Evolutionary conservation across 2,329 filamentous ascomycete genomes (phyloP), one percentile per base, ranked within the genome.

Genomic region (Ceratocystis huliohia): DNA sequence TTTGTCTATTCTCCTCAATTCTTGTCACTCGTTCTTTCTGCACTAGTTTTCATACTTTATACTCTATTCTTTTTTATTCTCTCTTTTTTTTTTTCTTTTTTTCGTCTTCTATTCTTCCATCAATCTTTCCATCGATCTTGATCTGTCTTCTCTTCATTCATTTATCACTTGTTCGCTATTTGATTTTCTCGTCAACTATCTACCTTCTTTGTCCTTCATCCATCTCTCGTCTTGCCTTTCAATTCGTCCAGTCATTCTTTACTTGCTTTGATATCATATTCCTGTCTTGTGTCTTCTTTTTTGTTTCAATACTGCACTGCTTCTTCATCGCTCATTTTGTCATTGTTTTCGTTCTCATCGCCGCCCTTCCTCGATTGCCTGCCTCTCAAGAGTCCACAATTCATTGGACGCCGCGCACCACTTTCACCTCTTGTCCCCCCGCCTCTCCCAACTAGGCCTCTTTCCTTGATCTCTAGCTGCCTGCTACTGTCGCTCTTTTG

Each of bases 171-270:
- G 37, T 41, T 41, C 37, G 37, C 37, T 15, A 41, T 15, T 41
- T 15, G 3, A 5, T 28, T 61, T 50, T 46, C n/a, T 50, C 7
- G 37, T 37, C 28, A 37, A 44, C 46, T 63, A 25, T 48, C 50
- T 50, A 45, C 45, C 28, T 65, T 67, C 63, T 61, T 37, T n/a
- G 33, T 56, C 17, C 61, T 20, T 33, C 45, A 28, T 13, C 62
- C 15, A n/a, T 25, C 15, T 65, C n/a, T 15, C n/a, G 22, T 61
- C 46, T 46, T 15, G 33, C 46, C 37, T 46, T 33, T 33, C 10
- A 30, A n/a, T 64, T 45, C 28, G 8, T 22, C 13, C 15, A 63
- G 46, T 61, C 56, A 46, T 67, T 56, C 56, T 8, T 25, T 44
- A 37, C 53, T 25, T 30, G n/a, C 53, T 64, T 41, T 61, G 57